Conservation (phyloP, 2,329 filamentous ascomycete genomes). For the Erysiphe pulchra region DNA sequence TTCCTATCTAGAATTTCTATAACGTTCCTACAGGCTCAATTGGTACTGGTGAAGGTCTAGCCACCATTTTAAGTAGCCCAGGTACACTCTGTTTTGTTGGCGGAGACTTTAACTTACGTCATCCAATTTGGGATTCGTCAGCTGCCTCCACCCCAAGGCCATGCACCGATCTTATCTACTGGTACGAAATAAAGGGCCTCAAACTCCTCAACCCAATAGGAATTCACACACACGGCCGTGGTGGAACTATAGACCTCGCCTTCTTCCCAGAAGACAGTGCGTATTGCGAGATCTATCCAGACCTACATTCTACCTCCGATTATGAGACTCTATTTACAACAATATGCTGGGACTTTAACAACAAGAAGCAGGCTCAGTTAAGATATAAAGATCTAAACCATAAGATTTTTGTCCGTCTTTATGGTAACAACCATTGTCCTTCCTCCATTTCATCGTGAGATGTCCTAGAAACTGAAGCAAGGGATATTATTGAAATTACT, state of each 20-base stretch:
- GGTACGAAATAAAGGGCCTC: not conserved
- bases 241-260: not conserved
- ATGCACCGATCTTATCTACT: not conserved
- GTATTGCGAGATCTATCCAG: not conserved
- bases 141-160: not conserved
- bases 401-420: not conserved
- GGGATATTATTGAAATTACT: too few species aligned
- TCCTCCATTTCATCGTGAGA: too few species aligned
- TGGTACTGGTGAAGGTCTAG: not conserved
- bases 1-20: not conserved
- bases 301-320: not conserved
- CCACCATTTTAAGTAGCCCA: not conserved
- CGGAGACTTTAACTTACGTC: too few species aligned
- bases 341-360: not conserved
- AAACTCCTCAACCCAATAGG: not conserved
- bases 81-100: not conserved
- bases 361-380: not conserved
- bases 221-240: not conserved
- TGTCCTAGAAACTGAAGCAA: too few species aligned
- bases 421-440: too few species aligned
- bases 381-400: not conserved
- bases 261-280: not conserved
- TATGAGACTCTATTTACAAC: not conserved
- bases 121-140: not conserved
- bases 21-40: not conserved